Evolutionary conservation across 192 early-diverging fungal species (phyloP).

Genomic region (Paraglomus occultum): DNA sequence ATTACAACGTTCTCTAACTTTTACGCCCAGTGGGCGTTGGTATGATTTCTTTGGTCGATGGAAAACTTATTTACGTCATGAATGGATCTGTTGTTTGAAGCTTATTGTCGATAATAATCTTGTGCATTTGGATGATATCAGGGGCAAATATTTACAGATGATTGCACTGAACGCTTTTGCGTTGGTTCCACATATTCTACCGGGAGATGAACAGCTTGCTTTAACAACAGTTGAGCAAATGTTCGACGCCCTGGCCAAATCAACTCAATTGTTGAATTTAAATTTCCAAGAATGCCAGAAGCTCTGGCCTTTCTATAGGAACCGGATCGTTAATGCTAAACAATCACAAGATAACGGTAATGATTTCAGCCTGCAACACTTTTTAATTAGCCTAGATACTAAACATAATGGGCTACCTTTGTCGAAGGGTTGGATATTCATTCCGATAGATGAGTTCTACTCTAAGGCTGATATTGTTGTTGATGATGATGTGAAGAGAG

Average conservation of each 20-base stretch:
- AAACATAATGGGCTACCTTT: constrained; percentile 4
- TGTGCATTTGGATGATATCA: neutral
- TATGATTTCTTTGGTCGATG: constrained; percentile 22
- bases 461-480: constrained; percentile 1
- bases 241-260: neutral
- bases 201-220: constrained; percentile 22
- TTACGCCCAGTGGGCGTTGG: neutral
- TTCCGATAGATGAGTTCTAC: constrained; percentile 22
- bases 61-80: constrained; percentile 16
- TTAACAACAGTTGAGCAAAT: neutral
- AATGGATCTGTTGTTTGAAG: constrained; percentile 6
- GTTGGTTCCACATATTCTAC: neutral
- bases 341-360: neutral
- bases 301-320: constrained; percentile 18
- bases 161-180: neutral
- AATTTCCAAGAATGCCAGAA: neutral
- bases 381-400: neutral
- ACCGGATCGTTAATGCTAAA: neutral
- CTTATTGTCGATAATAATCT: neutral
- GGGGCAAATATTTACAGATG: neutral
- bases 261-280: neutral
- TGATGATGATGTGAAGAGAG: constrained; percentile 13
- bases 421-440: constrained; percentile 7
- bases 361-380: neutral
- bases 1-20: neutral